Evolutionary conservation across 1,284 basidiomycete genomes (phyloP).

Genomic region (Cryptococcus maquisensis): DNA sequence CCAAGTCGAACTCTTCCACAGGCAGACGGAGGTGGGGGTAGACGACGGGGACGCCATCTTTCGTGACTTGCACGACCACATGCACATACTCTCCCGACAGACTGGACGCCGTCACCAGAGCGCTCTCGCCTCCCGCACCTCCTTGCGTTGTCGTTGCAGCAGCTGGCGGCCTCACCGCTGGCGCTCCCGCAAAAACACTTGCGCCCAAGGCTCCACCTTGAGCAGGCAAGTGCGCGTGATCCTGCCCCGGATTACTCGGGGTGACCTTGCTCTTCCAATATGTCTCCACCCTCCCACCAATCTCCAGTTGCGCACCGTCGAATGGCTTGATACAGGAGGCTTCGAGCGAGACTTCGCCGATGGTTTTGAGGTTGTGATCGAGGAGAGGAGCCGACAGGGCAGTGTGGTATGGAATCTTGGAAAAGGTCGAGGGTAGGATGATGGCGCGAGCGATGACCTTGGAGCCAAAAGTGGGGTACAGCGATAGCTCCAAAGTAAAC

Average conservation of each 20-base stretch:
- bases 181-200: conserved; percentile 43
- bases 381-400: conserved; percentile 74
- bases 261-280: conserved; percentile 89
- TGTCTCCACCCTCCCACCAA: conserved; percentile 90
- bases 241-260: conserved; percentile 51
- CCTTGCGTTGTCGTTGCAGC: conserved; percentile 3
- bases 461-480: conserved; percentile 98
- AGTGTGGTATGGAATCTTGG: conserved; percentile 55
- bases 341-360: conserved; percentile 92
- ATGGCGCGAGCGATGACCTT: conserved; percentile 93
- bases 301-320: conserved; percentile 87
- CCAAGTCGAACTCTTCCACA: conserved; percentile 67
- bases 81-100: conserved; percentile 83
- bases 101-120: conserved; percentile 46
- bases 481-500: conserved; percentile 84
- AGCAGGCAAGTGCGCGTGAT: conserved; percentile 49
- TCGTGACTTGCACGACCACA: conserved; percentile 84
- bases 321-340: conserved; percentile 86
- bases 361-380: conserved; percentile 87
- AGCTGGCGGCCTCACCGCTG: conserved; percentile 29
- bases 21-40: conserved; percentile 71
- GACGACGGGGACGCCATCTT: conserved; percentile 80
- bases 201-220: conserved; percentile 34
- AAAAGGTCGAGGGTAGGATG: conserved; percentile 73
- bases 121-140: conserved; percentile 23